These are phyloP conservation scores for Calonectria crousiana DNA, from an alignment of 2,329 filamentous ascomycete species.

Conservation along the genomic window DNA sequence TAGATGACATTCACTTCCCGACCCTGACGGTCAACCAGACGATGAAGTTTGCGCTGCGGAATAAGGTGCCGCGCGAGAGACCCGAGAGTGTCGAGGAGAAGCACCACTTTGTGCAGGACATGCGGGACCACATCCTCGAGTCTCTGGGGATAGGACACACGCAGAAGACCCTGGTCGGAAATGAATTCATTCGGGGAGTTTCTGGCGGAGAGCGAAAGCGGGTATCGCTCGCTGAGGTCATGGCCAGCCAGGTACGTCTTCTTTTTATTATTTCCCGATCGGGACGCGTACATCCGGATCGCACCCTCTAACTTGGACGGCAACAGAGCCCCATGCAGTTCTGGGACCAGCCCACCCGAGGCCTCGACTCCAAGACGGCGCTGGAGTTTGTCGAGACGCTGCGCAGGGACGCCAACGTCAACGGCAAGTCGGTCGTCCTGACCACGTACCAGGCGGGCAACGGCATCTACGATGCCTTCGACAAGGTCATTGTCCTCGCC, in stretches of 20 bases:
- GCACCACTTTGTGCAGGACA: slow-evolving; percentile 46
- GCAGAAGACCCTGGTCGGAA: slow-evolving; percentile 70
- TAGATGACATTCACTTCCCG: slow-evolving; percentile 72
- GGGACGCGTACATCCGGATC: not conserved
- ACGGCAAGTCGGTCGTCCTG: slow-evolving; percentile 73
- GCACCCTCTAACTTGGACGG: not conserved
- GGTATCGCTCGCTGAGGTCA: slow-evolving; percentile 77
- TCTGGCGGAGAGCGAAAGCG: slow-evolving; percentile 75
- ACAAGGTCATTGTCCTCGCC: slow-evolving; percentile 79
- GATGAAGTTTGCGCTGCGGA: slow-evolving; percentile 72
- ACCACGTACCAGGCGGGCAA: slow-evolving; percentile 77
- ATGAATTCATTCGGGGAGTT: slow-evolving; percentile 71
- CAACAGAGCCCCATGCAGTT: slow-evolving; percentile 65
- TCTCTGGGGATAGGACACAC: slow-evolving; percentile 76
- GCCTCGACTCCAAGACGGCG: slow-evolving; percentile 77
- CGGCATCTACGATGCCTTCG: slow-evolving; percentile 73
- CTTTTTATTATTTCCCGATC: not conserved
- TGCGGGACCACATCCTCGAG: slow-evolving; percentile 55
- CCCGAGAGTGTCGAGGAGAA: slow-evolving; percentile 50
- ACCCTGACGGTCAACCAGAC: slow-evolving; percentile 75
- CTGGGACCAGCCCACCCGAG: slow-evolving; percentile 79
- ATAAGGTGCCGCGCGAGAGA: slow-evolving; percentile 70
- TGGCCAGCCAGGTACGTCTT: slow-evolving; percentile 54
- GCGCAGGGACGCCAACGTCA: slow-evolving; percentile 72
- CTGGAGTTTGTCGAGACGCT: slow-evolving; percentile 75